These are phyloP conservation scores for Phaeotremella skinneri DNA, from an alignment of 768 basidiomycete species.

Conservation along the genomic window DNA sequence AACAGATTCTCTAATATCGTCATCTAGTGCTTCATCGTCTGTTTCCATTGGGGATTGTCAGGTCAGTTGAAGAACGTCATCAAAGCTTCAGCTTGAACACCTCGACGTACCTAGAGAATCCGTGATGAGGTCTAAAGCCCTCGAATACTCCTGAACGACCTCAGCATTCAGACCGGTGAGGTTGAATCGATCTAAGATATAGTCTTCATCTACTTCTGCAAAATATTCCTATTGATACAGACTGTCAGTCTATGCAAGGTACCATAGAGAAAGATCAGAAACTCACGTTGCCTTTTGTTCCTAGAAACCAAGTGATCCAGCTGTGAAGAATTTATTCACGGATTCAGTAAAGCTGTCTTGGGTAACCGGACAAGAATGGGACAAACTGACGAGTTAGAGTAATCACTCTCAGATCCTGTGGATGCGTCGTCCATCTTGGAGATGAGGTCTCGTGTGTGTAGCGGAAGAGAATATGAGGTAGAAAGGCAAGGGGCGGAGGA, in stretches of 20 bases:
- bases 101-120: slow-evolving; percentile 77
- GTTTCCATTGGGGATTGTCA: background rate
- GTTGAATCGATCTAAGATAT: slow-evolving; percentile 99
- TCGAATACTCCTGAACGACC: slow-evolving; percentile 80
- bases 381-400: slow-evolving; percentile 71
- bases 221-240: slow-evolving; percentile 76
- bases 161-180: slow-evolving; percentile 93
- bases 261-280: background rate
- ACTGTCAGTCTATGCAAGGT: background rate
- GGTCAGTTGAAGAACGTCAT: background rate
- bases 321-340: slow-evolving; percentile 53
- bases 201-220: slow-evolving; percentile 96
- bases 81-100: background rate
- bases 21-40: slow-evolving; percentile 90
- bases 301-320: slow-evolving; percentile 97
- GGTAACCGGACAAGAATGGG: background rate
- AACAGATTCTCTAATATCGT: slow-evolving; percentile 83
- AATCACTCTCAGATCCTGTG: slow-evolving; percentile 88
- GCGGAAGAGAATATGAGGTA: background rate
- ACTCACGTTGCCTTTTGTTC: slow-evolving; percentile 79
- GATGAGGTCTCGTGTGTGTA: background rate
- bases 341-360: background rate
- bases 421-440: slow-evolving; percentile 52
- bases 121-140: slow-evolving; percentile 92
- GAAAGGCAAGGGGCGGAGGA: background rate